Percentiles rank a stretch among this genome's conserved stretches.
These are phyloP conservation scores for Fraxinus velutina DNA, from an alignment of 305 asterid species.

Conservation along the genomic window DNA sequence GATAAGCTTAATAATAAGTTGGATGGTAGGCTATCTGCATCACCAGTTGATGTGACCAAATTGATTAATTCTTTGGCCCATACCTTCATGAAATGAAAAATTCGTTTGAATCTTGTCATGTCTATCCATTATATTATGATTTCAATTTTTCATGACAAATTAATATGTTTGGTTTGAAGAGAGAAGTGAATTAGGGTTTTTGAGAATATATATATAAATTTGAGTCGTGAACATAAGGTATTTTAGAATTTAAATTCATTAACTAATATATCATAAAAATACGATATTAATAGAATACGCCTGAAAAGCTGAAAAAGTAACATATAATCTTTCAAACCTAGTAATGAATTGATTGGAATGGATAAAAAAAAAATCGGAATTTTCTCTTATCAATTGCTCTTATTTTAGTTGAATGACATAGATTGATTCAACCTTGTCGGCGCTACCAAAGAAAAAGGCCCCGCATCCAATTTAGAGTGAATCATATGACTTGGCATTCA, in stretches of 20 bases:
- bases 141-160: not conserved
- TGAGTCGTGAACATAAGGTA: not conserved
- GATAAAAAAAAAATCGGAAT: too few species aligned
- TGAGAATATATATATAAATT: not conserved
- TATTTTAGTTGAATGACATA: too few species aligned
- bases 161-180: not conserved
- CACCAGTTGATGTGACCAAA: conserved; percentile 12
- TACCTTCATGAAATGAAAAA: not conserved
- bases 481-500: not conserved
- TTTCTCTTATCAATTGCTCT: too few species aligned
- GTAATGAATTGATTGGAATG: not conserved
- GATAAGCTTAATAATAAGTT: conserved; percentile 23
- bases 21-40: conserved; percentile 49
- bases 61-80: not conserved
- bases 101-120: not conserved
- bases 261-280: too few species aligned
- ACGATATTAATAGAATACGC: too few species aligned
- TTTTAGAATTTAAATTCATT: too few species aligned
- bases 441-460: too few species aligned
- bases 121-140: not conserved
- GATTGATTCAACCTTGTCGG: too few species aligned
- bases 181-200: not conserved
- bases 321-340: not conserved
- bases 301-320: too few species aligned
- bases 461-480: too few species aligned